Evolutionary conservation across 2,329 filamentous ascomycete species (phyloP).

Genomic region (Cordyceps cicadae): DNA sequence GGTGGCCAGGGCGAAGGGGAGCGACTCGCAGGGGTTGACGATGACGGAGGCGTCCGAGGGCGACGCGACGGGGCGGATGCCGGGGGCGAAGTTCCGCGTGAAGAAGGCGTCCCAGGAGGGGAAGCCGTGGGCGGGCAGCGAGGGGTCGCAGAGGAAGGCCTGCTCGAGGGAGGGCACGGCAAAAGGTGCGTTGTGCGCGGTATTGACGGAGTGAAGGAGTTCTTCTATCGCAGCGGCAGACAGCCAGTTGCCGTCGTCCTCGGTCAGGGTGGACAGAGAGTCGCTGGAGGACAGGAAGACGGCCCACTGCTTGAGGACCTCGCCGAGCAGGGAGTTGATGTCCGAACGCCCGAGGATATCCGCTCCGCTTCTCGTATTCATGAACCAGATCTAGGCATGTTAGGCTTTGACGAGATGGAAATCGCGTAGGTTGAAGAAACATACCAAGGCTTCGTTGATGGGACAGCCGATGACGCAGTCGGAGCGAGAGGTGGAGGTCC

Average conservation of each 20-base stretch:
- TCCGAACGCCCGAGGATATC: neutral
- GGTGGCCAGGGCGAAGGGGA: neutral
- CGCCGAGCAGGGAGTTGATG: neutral
- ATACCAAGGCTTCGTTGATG: neutral
- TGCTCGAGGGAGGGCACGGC: conserved; percentile 5
- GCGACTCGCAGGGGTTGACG: neutral
- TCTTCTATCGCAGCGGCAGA: neutral
- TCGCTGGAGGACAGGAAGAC: neutral
- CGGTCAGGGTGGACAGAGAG: neutral
- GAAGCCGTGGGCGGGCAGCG: neutral
- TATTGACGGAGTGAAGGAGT: neutral
- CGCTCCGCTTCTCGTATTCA: neutral
- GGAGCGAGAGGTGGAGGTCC: neutral
- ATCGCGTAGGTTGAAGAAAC: neutral
- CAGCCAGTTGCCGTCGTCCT: neutral
- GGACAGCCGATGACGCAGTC: neutral
- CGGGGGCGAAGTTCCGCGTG: neutral
- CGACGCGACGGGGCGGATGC: neutral
- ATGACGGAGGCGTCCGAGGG: neutral
- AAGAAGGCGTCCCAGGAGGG: neutral
- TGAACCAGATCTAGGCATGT: neutral
- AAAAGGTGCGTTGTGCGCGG: neutral
- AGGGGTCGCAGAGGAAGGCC: conserved; percentile 28
- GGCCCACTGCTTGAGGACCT: neutral
- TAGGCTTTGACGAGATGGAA: neutral